Evolutionary conservation across 306 rosid species (phyloP).

Genomic region (Gastrolobium bilobum): DNA sequence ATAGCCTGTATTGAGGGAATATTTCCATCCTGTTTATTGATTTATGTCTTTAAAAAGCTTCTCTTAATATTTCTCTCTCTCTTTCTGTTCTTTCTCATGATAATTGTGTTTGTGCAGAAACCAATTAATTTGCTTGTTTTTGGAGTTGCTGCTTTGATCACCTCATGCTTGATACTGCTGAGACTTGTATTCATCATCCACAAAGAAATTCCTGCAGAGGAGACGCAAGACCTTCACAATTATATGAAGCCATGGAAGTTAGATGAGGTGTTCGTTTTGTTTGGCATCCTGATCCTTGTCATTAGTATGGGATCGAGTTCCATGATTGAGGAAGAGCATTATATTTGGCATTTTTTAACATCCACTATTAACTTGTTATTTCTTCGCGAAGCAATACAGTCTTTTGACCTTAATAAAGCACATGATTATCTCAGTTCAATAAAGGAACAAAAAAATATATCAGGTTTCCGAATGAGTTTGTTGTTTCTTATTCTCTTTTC

Average conservation of each 20-base stretch:
- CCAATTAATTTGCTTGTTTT: slow-evolving; percentile 72
- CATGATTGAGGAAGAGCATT: slow-evolving; percentile 96
- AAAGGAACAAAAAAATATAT: slow-evolving; percentile 54
- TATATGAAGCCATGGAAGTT: slow-evolving; percentile 59
- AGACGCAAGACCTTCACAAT: slow-evolving; percentile 51
- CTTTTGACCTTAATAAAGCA: slow-evolving; percentile 45
- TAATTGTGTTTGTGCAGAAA: slow-evolving; percentile 65
- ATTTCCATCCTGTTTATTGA: background rate
- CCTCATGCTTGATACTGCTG: slow-evolving; percentile 71
- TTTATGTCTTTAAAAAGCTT: slow-evolving; percentile 33
- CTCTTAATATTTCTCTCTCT: slow-evolving; percentile 22
- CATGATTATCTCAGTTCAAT: slow-evolving; percentile 46
- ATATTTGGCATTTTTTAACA: slow-evolving; percentile 86
- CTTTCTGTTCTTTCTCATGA: slow-evolving; percentile 46
- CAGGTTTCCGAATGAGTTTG: slow-evolving; percentile 55
- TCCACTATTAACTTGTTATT: slow-evolving; percentile 70
- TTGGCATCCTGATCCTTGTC: slow-evolving; percentile 64
- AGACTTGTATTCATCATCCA: slow-evolving; percentile 58
- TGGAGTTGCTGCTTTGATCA: slow-evolving; percentile 83
- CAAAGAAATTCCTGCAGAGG: slow-evolving; percentile 62
- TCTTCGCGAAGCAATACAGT: slow-evolving; percentile 67
- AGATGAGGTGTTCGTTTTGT: slow-evolving; percentile 72
- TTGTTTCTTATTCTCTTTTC: slow-evolving; percentile 66
- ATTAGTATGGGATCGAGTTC: slow-evolving; percentile 92
- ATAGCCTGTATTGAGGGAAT: background rate